These are phyloP conservation scores for Cutaneotrichosporon daszewskae DNA, from an alignment of 1,284 basidiomycete species.

Conservation along the genomic window DNA sequence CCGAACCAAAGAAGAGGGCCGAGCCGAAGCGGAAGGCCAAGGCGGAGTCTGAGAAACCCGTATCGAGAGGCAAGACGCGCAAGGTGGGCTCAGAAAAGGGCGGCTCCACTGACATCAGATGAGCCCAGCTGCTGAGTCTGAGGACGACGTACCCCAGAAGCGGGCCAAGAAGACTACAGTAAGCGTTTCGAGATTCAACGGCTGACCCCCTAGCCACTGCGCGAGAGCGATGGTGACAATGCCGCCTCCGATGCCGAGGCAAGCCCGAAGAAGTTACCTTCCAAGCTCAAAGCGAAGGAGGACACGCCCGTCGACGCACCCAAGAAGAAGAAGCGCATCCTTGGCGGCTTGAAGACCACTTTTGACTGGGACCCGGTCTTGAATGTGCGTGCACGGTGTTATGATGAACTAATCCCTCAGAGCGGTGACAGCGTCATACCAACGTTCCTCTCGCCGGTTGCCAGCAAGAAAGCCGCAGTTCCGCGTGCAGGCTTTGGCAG, in stretches of 20 bases:
- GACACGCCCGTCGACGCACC: background rate
- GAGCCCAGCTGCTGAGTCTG: slow-evolving; percentile 21
- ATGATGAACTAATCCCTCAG: slow-evolving; percentile 13
- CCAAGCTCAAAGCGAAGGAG: background rate
- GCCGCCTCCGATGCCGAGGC: background rate
- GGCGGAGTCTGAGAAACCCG: slow-evolving; percentile 6
- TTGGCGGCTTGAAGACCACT: slow-evolving; percentile 29
- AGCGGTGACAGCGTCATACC: slow-evolving; percentile 45
- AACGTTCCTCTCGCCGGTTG: slow-evolving; percentile 31
- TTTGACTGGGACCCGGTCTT: slow-evolving; percentile 43
- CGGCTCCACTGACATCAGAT: slow-evolving; percentile 13
- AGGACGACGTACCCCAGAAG: slow-evolving; percentile 26
- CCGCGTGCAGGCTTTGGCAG: slow-evolving; percentile 30
- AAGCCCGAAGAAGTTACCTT: too few relatives aligned
- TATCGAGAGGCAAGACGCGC: slow-evolving; percentile 12
- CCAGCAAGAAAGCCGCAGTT: slow-evolving; percentile 20
- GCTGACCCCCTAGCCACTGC: background rate
- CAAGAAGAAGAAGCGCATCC: slow-evolving; percentile 36
- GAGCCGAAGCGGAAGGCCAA: background rate
- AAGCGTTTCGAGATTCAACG: slow-evolving; percentile 4
- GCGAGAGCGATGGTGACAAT: background rate
- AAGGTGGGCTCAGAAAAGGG: slow-evolving; percentile 14
- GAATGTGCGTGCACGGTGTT: slow-evolving; percentile 26
- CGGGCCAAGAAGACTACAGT: slow-evolving; percentile 21
- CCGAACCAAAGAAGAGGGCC: slow-evolving; percentile 8